Evolutionary conservation across 805 yeast genomes (phyloP).

Genomic region (Nakazawaea peltata): DNA sequence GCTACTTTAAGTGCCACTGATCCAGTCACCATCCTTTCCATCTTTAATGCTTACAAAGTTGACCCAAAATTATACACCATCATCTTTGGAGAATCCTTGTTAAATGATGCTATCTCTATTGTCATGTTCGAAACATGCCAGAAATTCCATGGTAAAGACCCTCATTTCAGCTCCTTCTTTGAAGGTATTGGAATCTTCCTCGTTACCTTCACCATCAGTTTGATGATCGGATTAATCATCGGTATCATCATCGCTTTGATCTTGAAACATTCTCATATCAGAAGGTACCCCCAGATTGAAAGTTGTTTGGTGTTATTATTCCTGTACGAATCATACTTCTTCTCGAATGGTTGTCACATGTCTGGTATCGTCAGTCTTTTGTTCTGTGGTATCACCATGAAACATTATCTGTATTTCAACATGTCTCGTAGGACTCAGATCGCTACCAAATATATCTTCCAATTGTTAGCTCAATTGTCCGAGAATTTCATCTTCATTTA

Average conservation of each 20-base stretch:
- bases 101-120: slow-evolving; percentile 96
- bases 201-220: slow-evolving; percentile 87
- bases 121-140: slow-evolving; percentile 99
- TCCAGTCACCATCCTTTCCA: slow-evolving; percentile 94
- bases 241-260: slow-evolving; percentile 87
- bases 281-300: slow-evolving; percentile 96
- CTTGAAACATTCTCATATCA: slow-evolving; percentile 84
- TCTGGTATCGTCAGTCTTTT: slow-evolving; percentile 93
- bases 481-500: slow-evolving; percentile 97
- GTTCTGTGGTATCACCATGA: slow-evolving; percentile 94
- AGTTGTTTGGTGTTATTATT: slow-evolving; percentile 84
- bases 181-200: slow-evolving; percentile 91
- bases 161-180: slow-evolving; percentile 68
- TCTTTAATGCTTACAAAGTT: slow-evolving; percentile 94
- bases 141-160: slow-evolving; percentile 83
- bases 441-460: slow-evolving; percentile 92
- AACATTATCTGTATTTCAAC: slow-evolving; percentile 94
- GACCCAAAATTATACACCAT: slow-evolving; percentile 97
- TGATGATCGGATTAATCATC: slow-evolving; percentile 79
- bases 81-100: slow-evolving; percentile 90
- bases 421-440: slow-evolving; percentile 97
- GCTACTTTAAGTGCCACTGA: slow-evolving; percentile 98
- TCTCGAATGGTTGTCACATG: slow-evolving; percentile 99
- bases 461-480: slow-evolving; percentile 85
- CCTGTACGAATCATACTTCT: slow-evolving; percentile 94